Percentiles rank a stretch among this genome's conserved stretches.
Conservation (phyloP, 371 early-diverging fungal species). For the Mucor irregularis region DNA sequence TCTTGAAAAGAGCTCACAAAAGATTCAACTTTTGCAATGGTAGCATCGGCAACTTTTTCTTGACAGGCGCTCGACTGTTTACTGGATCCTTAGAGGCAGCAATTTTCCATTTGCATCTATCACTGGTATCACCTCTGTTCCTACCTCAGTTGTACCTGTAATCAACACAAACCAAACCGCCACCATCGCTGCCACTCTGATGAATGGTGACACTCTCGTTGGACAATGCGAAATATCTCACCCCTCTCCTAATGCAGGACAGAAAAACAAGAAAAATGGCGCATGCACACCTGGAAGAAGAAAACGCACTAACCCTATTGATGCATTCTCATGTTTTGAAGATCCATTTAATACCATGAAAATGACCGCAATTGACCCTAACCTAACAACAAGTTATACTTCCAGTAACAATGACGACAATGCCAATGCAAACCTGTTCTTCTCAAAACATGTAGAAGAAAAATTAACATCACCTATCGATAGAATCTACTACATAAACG, state of each 20-base stretch:
- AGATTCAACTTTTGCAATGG: slow-evolving; percentile 74
- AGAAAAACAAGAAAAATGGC: slow-evolving; percentile 9
- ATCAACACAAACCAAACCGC: slow-evolving; percentile 64
- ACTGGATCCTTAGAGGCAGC: slow-evolving; percentile 72
- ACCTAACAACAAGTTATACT: neutral
- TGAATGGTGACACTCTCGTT: slow-evolving; percentile 54
- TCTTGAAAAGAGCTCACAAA: slow-evolving; percentile 64
- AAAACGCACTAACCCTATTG: slow-evolving; percentile 36
- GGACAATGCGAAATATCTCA: slow-evolving; percentile 78
- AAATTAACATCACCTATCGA: slow-evolving; percentile 56
- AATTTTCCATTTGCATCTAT: slow-evolving; percentile 69
- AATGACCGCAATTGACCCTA: neutral
- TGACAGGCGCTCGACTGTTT: slow-evolving; percentile 71
- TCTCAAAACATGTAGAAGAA: slow-evolving; percentile 49
- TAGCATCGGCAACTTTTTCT: slow-evolving; percentile 75
- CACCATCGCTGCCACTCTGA: slow-evolving; percentile 63
- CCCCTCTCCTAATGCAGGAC: slow-evolving; percentile 33
- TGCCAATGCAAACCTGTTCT: slow-evolving; percentile 49
- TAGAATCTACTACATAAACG: slow-evolving; percentile 69
- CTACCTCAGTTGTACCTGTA: slow-evolving; percentile 69
- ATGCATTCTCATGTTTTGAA: slow-evolving; percentile 43
- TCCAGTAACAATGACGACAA: slow-evolving; percentile 9
- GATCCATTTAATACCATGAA: slow-evolving; percentile 10
- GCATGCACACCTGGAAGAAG: slow-evolving; percentile 7
- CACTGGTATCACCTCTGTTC: slow-evolving; percentile 53